These are phyloP conservation scores for Datura wrightii DNA, from an alignment of 257 asterid species.

Conservation along the genomic window DNA sequence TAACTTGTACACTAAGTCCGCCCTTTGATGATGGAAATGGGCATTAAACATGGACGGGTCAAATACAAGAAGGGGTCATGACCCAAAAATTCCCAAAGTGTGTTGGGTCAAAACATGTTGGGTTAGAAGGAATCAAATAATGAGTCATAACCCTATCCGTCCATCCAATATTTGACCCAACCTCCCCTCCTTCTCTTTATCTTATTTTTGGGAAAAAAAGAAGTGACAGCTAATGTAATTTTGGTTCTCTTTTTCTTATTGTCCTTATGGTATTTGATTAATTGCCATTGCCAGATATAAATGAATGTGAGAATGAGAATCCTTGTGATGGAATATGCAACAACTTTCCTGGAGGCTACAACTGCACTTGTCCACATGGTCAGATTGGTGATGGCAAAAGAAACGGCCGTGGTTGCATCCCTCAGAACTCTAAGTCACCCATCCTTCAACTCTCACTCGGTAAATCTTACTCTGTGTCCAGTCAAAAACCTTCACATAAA, in stretches of 20 bases:
- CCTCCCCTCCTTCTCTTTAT: no score
- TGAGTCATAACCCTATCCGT: no score
- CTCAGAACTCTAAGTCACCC: neutral
- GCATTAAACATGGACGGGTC: no score
- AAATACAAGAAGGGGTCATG: no score
- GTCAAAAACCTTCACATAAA: neutral
- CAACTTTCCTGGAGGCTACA: neutral
- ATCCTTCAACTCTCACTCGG: slow-evolving; percentile 20
- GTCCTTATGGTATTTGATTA: neutral
- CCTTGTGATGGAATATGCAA: slow-evolving; percentile 20
- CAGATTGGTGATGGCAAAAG: slow-evolving; percentile 21
- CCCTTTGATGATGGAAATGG: no score
- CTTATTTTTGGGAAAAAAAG: no score
- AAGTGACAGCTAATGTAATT: no score
- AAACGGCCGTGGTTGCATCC: neutral
- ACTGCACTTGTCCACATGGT: slow-evolving; percentile 12
- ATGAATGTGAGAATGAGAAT: slow-evolving; percentile 4
- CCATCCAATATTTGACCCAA: no score
- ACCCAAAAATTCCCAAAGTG: no score
- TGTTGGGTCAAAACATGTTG: no score
- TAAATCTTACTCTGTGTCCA: neutral
- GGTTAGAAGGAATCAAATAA: no score
- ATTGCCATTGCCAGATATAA: neutral
- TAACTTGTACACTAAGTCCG: no score
- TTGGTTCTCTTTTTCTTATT: neutral